Evolutionary conservation across 1,139 yeast genomes (phyloP), one percentile per base, ranked within the genome.

Genomic region (Schwanniomyces etchellsii): DNA sequence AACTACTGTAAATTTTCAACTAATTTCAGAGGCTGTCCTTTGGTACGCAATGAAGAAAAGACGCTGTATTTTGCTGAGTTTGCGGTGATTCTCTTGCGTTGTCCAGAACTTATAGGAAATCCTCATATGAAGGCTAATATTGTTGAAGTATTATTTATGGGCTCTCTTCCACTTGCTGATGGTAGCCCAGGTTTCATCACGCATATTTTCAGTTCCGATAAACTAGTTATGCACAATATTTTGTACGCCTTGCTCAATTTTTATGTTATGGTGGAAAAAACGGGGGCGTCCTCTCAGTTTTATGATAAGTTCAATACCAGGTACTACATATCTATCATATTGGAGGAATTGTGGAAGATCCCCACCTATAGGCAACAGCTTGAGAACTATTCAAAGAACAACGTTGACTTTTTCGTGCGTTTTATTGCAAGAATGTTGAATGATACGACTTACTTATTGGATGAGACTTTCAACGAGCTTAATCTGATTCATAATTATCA

Each of bases 221-320:
- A 72, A 31, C 50, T 82, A 29, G 82, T 86, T 1, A 59, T 64
- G 27, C 66, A 79, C 29, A 78, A 89, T 48, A 54, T 93, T 35
- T 64, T 91, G 36, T 89, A 85, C 47, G 82, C 95, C 0, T 66
- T 91, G 36, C 70, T 91, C 58, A 93, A 86, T 48, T 83, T 88
- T 42, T 91, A 91, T 53, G 95, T 91, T 26, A 88, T 85, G 70
- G 91, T 89, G 34, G 99, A 91, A 52, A 86, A 85, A 50, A 93
- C 98, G 0, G 98, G 98, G 5, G 83, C 96, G 3, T 80, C 93
- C 4, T 80, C 95, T 0, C 98, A 91, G 56, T 91, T 91, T 52
- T 91, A 91, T 54, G 99, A 91, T 57, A 91, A 91, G 55, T 91
- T 93, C 61, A 89, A 86, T 55, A 77, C 86, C 29, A 73, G 98